Base-by-base conservation (phyloP, 352 stramenopile genomes). In the Phytophthora pisi region DNA sequence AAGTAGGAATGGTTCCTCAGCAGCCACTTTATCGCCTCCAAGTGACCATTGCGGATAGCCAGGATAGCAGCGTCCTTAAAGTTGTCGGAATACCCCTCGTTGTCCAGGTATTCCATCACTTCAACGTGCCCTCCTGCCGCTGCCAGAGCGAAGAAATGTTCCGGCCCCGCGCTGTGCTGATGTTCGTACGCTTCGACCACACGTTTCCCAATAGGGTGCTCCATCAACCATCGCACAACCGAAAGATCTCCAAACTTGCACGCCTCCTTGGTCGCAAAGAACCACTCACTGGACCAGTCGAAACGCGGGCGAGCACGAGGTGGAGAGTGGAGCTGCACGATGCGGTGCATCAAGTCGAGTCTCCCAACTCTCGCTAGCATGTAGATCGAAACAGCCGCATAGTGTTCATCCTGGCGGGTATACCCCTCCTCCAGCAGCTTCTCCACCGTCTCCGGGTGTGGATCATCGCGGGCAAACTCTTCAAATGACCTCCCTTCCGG, bases 391-490 rank as follows among this genome's bases (percentile, higher is more conserved):
- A 63, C 56, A 10, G 57, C 57, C 8, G 50, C 50, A 30, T 30
- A 56, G 1, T 43, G 26, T n/a, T 56, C 50, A n/a, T 45, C 50
- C 34, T 43, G 16, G n/a, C 50, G 50, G 34, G 34, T 56, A 23
- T 56, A 56, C 3, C 50, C 50, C 0, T 13, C 57, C 30, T 56
- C 45, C 30, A 64, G 20, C 31, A 64, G 24, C 36, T 28, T 42
- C 34, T 56, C 57, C 6, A 64, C 31, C 11, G 34, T 56, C 7
- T 64, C 45, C 4, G 57, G 57, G 9, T 64, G 30, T n/a, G 46
- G 57, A 9, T 64, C 45, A 51, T 64, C 57, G 46, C 57, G 57
- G 11, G 46, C 38, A 64, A 64, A 64, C 31, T 64, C 45, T 46
- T 57, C 31, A 51, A 57, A 57, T 8, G 47, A 64, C n/a, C 57